A percentile compares a stretch with the other conserved stretches of the same genome.
These are phyloP conservation scores for Leccinum truebloodii DNA, from an alignment of 768 basidiomycete species.

Conservation along the genomic window DNA sequence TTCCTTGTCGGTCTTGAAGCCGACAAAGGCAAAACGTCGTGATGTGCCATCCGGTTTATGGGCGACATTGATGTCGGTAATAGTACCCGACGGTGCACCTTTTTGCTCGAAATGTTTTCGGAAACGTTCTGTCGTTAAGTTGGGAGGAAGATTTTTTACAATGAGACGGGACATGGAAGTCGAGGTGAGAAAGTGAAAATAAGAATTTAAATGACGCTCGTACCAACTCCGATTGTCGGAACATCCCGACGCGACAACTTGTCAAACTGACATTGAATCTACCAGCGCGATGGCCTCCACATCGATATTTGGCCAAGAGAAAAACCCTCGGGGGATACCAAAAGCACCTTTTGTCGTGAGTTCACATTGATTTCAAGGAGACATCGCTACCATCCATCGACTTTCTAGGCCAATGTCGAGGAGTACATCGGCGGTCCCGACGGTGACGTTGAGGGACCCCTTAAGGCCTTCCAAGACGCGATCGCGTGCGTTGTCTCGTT, in stretches of 20 bases:
- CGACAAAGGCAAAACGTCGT: slow-evolving; percentile 89
- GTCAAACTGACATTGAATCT: neutral
- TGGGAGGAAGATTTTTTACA: slow-evolving; percentile 76
- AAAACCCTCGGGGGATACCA: slow-evolving; percentile 92
- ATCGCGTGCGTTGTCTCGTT: slow-evolving; percentile 68
- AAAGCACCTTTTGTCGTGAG: slow-evolving; percentile 92
- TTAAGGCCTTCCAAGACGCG: slow-evolving; percentile 87
- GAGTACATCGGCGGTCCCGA: slow-evolving; percentile 81
- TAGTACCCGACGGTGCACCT: slow-evolving; percentile 58
- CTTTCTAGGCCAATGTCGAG: slow-evolving; percentile 75
- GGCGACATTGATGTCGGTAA: slow-evolving; percentile 88
- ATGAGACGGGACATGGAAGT: slow-evolving; percentile 76
- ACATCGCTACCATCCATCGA: slow-evolving; percentile 2
- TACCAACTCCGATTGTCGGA: slow-evolving; percentile 26
- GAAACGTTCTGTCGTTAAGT: slow-evolving; percentile 63
- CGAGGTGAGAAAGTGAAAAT: neutral
- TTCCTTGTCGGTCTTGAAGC: slow-evolving; percentile 80
- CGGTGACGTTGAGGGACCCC: slow-evolving; percentile 71
- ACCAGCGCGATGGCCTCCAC: slow-evolving; percentile 21
- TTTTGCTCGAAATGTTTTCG: slow-evolving; percentile 67
- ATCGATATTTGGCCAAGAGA: slow-evolving; percentile 43
- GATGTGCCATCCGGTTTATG: slow-evolving; percentile 75
- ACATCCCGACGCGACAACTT: slow-evolving; percentile 13
- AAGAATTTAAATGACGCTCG: neutral
- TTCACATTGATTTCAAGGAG: slow-evolving; percentile 10